Base-by-base conservation (phyloP, 495 filamentous ascomycete genomes). In the Tuber microsphaerosporum region DNA sequence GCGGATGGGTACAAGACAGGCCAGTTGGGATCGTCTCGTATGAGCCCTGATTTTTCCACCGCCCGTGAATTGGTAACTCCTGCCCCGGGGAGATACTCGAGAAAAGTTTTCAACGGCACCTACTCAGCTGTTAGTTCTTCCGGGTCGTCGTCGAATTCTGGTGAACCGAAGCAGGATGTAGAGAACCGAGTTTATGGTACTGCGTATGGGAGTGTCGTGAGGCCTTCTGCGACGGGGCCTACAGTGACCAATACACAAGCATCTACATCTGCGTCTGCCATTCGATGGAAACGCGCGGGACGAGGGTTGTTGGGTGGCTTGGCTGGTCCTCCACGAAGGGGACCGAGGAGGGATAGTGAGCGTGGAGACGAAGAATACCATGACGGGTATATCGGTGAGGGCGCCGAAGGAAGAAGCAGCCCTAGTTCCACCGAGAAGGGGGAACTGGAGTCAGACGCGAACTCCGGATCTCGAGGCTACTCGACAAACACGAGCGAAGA, bases 261-360 rank as follows among this genome's bases (percentile, higher is more conserved):
- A 61, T 81, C 80, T 22, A 78, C 79, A 8, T 75, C 80, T 34
- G 80, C 80, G 9, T 82, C 81, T 43, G 81, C 81, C 22, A 82
- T 77, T 61, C 75, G 81, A 26, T 82, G 81, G 77, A 82, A 82
- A 70, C 77, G 81, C n/a, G 75, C 78, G 22, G 81, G 81, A 1
- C 56, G 81, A 37, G 81, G 81, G 41, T 68, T 82, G 17, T 46
- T 82, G 51, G 81, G 77, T 48, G 80, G 81, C 37, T 51, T 82
- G 34, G 81, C 78, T 39, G 81, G 81, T 12, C 81, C 81, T 16
- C 81, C 81, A 5, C 75, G 81, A 73, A 77, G 81, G 48, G 81
- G 81, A 1, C 81, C 81, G 12, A 74, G 81, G 37, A 80, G 81
- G 48, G 81, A 76, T 31, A 82, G 77, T 43, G 80, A 82, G 44